Evolutionary conservation across 495 filamentous ascomycete species (phyloP).

Genomic region (Penicillium canariense): DNA sequence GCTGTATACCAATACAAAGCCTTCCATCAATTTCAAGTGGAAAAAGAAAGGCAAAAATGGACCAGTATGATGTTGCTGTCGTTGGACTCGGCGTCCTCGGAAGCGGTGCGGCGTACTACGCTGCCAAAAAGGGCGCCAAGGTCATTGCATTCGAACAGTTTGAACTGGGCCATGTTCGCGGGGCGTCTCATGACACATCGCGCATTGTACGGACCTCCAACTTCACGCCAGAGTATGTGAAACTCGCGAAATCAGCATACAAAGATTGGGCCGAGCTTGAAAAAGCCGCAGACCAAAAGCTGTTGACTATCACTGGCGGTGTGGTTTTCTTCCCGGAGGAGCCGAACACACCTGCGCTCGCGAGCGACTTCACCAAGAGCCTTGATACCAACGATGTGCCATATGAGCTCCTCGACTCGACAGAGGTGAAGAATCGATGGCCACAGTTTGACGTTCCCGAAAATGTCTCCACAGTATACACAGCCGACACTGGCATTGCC

Average conservation of each 20-base stretch:
- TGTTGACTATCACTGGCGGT: constrained; percentile 21
- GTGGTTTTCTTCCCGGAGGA: constrained; percentile 26
- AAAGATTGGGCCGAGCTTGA: constrained; percentile 23
- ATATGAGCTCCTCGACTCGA: constrained; percentile 23
- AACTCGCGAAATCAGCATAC: constrained; percentile 19
- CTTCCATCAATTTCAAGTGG: neutral
- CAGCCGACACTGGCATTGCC: constrained; percentile 27
- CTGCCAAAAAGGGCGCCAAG: constrained; percentile 20
- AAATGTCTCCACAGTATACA: constrained; percentile 23
- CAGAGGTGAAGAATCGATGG: constrained; percentile 28
- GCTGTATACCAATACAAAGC: neutral
- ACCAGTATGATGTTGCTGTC: constrained; percentile 16
- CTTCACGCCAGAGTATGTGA: constrained; percentile 13
- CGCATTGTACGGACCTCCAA: constrained; percentile 23
- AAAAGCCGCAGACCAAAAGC: constrained; percentile 10
- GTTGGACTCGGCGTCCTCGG: constrained; percentile 24
- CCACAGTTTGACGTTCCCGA: constrained; percentile 29
- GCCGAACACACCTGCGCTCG: constrained; percentile 1
- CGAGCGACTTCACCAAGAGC: constrained; percentile 14
- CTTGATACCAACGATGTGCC: constrained; percentile 20
- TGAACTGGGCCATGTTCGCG: constrained; percentile 19
- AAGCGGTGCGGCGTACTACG: constrained; percentile 20
- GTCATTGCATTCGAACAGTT: constrained; percentile 24
- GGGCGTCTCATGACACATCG: constrained; percentile 22
- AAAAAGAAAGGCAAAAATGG: neutral